Evolutionary conservation across 148 eudicot species (phyloP).

Genomic region (Rhododendron williamsianum): DNA sequence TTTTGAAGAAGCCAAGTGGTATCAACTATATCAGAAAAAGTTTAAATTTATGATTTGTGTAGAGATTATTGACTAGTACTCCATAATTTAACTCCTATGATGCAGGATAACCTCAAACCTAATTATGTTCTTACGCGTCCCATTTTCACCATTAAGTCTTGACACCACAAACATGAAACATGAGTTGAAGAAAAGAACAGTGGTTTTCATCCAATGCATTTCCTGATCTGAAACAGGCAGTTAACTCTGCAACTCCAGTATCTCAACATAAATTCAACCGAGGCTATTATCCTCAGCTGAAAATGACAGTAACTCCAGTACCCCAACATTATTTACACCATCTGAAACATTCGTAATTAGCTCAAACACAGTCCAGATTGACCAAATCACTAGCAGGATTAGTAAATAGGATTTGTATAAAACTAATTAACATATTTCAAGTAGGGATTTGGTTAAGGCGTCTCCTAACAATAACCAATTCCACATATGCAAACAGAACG

Average conservation of each 20-base stretch:
- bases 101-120: no score
- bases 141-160: background rate
- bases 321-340: no score
- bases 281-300: background rate
- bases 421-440: no score
- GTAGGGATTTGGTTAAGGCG: background rate
- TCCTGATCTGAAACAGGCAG: background rate
- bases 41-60: background rate
- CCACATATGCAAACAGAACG: no score
- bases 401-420: background rate
- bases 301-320: background rate
- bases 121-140: background rate
- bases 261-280: background rate
- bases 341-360: no score
- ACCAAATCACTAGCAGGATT: no score
- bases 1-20: background rate
- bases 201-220: background rate
- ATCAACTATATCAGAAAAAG: background rate
- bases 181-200: background rate
- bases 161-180: background rate
- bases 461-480: background rate
- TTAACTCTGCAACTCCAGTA: background rate
- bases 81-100: no score
- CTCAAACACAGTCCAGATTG: no score
- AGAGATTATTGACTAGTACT: background rate